These are phyloP conservation scores for Pharnaceum exiguum DNA, from an alignment of 148 eudicot species.

Conservation along the genomic window DNA sequence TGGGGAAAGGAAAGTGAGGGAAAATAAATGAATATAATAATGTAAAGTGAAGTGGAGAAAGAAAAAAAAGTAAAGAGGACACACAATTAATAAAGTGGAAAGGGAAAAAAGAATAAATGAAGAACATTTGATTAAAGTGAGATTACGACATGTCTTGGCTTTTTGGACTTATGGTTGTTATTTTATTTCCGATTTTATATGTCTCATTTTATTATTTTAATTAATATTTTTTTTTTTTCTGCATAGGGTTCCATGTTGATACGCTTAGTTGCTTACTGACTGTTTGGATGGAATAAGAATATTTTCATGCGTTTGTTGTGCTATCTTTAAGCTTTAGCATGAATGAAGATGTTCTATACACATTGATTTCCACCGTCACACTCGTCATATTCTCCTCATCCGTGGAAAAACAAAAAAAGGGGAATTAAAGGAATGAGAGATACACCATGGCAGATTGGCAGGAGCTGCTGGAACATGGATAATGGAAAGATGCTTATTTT, in stretches of 20 bases:
- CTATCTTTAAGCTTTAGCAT: not conserved
- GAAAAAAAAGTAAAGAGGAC: no score
- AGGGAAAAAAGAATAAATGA: not conserved
- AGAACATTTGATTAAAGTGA: not conserved
- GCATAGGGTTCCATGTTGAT: no score
- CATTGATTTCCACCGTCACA: not conserved
- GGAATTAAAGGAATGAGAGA: no score
- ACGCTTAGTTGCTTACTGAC: no score
- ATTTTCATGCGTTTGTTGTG: conserved; percentile 4
- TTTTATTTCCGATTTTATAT: conserved; percentile 10
- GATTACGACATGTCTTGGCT: not conserved
- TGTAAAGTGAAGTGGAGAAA: not conserved
- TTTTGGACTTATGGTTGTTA: not conserved
- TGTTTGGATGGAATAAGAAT: conserved; percentile 1
- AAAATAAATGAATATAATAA: conserved; percentile 3
- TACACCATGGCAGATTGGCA: no score
- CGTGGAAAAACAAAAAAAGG: no score
- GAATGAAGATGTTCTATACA: not conserved
- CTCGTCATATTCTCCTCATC: no score
- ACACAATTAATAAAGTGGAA: not conserved
- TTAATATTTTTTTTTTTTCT: not conserved
- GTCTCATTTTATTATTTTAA: not conserved
- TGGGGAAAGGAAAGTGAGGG: not conserved
- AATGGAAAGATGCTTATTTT: no score
- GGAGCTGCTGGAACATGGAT: no score